phyloP scores from a whole-genome alignment of 257 asterid species.

The Nicotiana attenuata region DNA sequence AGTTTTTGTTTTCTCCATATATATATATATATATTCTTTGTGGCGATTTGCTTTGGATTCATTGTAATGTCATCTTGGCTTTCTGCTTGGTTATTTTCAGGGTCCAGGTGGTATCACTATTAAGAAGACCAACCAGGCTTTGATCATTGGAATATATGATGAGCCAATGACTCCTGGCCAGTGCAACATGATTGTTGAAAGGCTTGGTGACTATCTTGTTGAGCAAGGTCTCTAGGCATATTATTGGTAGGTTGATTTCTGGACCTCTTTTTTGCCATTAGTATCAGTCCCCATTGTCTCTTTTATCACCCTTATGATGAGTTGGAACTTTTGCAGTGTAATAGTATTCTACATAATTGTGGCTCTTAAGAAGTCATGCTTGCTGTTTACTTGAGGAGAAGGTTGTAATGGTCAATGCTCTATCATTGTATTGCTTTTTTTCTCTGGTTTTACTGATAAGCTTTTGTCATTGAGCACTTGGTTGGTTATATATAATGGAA shows the following conservation, averaged over 20 bases:
- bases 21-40: not conserved
- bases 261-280: not conserved
- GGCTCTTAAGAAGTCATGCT: constrained; percentile 11
- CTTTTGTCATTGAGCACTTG: constrained; percentile 8
- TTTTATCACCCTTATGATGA: not conserved
- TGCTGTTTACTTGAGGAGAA: constrained; percentile 15
- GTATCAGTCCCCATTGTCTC: not conserved
- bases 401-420: constrained; percentile 4
- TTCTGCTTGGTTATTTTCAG: constrained; percentile 13
- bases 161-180: constrained; percentile 42
- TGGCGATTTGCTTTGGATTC: not conserved
- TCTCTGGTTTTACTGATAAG: not conserved
- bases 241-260: constrained; percentile 12
- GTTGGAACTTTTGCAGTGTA: constrained; percentile 16
- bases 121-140: constrained; percentile 35
- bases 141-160: constrained; percentile 35
- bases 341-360: constrained; percentile 4
- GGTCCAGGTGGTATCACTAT: constrained; percentile 40
- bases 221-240: constrained; percentile 24
- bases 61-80: not conserved
- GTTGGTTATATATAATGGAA: constrained; percentile 7
- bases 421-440: not conserved
- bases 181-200: constrained; percentile 42
- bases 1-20: not conserved
- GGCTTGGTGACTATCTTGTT: constrained; percentile 38